Evolutionary conservation across 192 early-diverging fungal genomes (phyloP), one percentile per base, ranked within the genome.

Genomic region (Coemansia sp.): DNA sequence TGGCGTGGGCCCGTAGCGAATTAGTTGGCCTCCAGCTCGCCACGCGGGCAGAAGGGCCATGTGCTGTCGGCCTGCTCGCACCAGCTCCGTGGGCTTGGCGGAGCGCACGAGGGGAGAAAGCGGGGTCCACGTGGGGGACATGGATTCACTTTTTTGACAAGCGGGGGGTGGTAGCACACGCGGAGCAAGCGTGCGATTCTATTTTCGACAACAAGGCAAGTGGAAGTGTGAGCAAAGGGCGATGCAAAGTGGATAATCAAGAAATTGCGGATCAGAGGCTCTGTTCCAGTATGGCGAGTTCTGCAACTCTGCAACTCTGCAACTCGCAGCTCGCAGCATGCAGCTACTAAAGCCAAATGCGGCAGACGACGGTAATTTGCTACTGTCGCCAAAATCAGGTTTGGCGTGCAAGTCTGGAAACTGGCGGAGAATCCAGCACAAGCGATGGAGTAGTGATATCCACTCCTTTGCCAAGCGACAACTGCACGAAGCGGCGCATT

Each of bases 51-150:
- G 7, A 35, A 35, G 7, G 32, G 14, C 25, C 51, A 54, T 54
- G 51, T 17, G 51, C 15, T 17, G 27, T 31, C 25, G 15, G 12
- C 51, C 5, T 25, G 17, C 51, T 54, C 27, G 27, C 29, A 54
- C 51, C 51, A 54, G 25, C 27, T 24, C n/a, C 29, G 27, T 31
- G 25, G 51, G 15, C 51, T 54, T 54, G 25, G 51, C 51, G 51
- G 51, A 54, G 29, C 51, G 27, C 51, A 54, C 51, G 51, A 54
- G 29, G 51, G 27, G 51, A 54, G 51, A 17, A 25, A 17, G 51
- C 27, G 15, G 17, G 27, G 7, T 17, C 51, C 51, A 54, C 51
- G 51, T 54, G 51, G 51, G 27, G 51, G 51, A 47, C 46, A 3
- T 17, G 19, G 46, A 24, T 24, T 47, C 46, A 11, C 46, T 11